Evolutionary conservation across 163 green algal species (phyloP), one percentile per base, ranked within the genome.

Genomic region (Volvox carteri): DNA sequence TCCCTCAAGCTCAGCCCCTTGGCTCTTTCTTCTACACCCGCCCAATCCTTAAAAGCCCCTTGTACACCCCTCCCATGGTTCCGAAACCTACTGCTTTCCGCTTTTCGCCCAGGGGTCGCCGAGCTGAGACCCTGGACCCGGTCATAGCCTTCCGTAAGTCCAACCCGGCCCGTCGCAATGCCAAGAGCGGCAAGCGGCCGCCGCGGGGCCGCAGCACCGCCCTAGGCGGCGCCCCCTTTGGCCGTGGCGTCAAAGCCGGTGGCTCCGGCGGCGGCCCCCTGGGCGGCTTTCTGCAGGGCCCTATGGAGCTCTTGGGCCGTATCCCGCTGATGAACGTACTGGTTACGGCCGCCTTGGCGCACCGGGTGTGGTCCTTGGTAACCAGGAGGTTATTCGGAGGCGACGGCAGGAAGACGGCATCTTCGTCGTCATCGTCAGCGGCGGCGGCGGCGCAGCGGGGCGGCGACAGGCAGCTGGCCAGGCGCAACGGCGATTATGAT

Each of bases 71-170:
- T n/a, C n/a, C n/a, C n/a, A n/a, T n/a, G n/a, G n/a, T n/a, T n/a
- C n/a, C n/a, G n/a, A n/a, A n/a, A n/a, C n/a, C n/a, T n/a, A n/a
- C n/a, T n/a, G n/a, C n/a, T n/a, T n/a, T n/a, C n/a, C n/a, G n/a
- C 33, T 50, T 33, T 12, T 33, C 6, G 19, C 65, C 30, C 68
- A 89, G 84, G 28, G 70, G 70, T 35, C 73, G 73, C 6, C 70
- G 84, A 11, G n/a, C 35, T 4, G 56, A 84, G 52, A 23, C 42
- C 62, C 2, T 42, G 4, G 72, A 84, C 52, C 30, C 70, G 52
- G 78, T 79, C 11, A 30, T 77, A 1, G 56, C 54, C 21, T 90
- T 87, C 65, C 86, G 78, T 28, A 90, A 90, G 50, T 87, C 39
- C 39, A 90, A 90, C 77, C 77, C 86, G 6, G 25, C 65, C 14